phyloP scores from a whole-genome alignment of 2,329 filamentous ascomycete genomes.

The Fusarium palustre region DNA sequence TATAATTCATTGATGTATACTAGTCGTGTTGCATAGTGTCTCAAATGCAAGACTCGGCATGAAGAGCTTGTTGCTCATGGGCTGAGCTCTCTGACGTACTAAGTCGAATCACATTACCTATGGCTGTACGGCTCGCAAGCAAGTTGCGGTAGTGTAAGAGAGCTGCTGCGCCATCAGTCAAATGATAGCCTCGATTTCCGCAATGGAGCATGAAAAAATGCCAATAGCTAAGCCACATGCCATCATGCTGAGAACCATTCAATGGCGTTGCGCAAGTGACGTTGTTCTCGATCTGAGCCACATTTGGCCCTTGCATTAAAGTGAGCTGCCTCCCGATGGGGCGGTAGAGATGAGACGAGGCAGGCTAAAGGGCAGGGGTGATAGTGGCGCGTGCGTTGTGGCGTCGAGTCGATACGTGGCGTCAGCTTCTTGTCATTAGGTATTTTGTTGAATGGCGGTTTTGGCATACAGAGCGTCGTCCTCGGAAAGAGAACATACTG shows the following conservation, averaged over 20 bases:
- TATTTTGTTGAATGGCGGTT: background rate
- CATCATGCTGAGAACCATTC: slow-evolving; percentile 13
- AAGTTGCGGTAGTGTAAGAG: background rate
- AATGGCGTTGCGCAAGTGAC: slow-evolving; percentile 35
- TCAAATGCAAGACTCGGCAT: slow-evolving; percentile 8
- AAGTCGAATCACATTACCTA: background rate
- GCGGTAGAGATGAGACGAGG: slow-evolving; percentile 7
- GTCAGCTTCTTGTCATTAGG: slow-evolving; percentile 10
- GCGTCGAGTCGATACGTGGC: slow-evolving; percentile 19
- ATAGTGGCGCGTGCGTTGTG: slow-evolving; percentile 30
- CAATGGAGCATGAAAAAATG: background rate
- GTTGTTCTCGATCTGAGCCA: slow-evolving; percentile 38
- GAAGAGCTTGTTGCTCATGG: background rate
- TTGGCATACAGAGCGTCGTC: background rate
- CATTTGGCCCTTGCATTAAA: slow-evolving; percentile 32
- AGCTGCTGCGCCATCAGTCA: slow-evolving; percentile 33
- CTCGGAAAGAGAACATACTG: background rate
- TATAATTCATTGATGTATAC: slow-evolving; percentile 31
- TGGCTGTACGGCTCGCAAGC: slow-evolving; percentile 3
- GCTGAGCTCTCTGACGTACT: slow-evolving; percentile 17
- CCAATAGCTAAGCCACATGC: slow-evolving; percentile 22
- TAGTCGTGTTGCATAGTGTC: slow-evolving; percentile 23
- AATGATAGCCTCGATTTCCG: background rate
- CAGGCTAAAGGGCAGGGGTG: slow-evolving; percentile 16
- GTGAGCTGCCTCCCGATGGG: slow-evolving; percentile 36